phyloP scores from a whole-genome alignment of 306 rosid genomes.

The Ammopiptanthus mongolicus region DNA sequence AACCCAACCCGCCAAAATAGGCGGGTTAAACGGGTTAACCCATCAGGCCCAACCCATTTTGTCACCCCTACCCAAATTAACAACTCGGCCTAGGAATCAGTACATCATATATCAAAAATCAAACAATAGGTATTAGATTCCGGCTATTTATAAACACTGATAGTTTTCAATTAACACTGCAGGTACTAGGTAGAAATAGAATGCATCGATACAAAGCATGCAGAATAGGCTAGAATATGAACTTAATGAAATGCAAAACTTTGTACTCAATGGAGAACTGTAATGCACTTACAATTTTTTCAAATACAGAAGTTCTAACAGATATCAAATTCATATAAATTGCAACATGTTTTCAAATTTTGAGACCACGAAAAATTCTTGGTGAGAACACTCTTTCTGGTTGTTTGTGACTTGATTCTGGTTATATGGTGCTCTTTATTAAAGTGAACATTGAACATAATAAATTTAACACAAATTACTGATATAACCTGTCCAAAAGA shows the following conservation, averaged over 20 bases:
- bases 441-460: neutral
- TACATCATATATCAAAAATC: slow-evolving; percentile 57
- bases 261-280: too few relatives aligned
- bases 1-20: too few relatives aligned
- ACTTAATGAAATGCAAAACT: too few relatives aligned
- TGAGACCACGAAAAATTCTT: too few relatives aligned
- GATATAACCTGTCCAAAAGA: neutral
- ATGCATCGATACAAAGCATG: neutral
- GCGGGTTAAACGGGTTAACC: too few relatives aligned
- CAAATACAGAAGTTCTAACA: too few relatives aligned
- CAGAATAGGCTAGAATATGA: too few relatives aligned
- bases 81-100: slow-evolving; percentile 74
- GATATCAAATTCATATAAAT: neutral
- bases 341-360: too few relatives aligned
- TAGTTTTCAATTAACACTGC: neutral
- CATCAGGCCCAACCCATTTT: too few relatives aligned
- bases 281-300: too few relatives aligned
- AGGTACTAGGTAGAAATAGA: neutral
- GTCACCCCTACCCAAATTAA: too few relatives aligned
- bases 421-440: neutral
- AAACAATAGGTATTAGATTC: slow-evolving; percentile 13
- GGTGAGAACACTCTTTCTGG: neutral
- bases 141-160: neutral
- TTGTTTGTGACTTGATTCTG: too few relatives aligned
- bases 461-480: neutral